Conservation (phyloP, 352 stramenopile genomes). For the Plasmopara halstedii region DNA sequence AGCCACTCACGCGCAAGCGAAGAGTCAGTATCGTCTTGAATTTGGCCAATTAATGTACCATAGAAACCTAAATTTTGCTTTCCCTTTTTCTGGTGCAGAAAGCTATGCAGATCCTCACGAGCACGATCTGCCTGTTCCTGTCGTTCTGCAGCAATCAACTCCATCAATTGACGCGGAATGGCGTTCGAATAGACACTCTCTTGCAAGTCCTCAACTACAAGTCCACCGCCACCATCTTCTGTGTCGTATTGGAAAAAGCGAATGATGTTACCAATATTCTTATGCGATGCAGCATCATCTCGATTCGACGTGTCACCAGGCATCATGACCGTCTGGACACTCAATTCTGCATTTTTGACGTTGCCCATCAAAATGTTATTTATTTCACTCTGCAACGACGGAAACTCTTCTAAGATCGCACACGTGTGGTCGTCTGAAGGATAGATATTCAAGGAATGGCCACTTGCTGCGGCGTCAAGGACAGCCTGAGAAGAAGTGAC, state of each 20-base stretch:
- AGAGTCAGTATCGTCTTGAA: constrained; percentile 79
- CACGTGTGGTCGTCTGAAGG: constrained; percentile 75
- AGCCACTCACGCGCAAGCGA: constrained; percentile 73
- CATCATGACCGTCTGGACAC: constrained; percentile 85
- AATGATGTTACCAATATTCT: constrained; percentile 86
- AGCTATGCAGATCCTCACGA: constrained; percentile 65
- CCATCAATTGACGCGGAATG: constrained; percentile 77
- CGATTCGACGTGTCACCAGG: constrained; percentile 60
- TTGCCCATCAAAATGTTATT: constrained; percentile 63
- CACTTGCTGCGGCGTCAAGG: constrained; percentile 69
- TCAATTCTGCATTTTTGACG: constrained; percentile 72
- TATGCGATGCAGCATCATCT: constrained; percentile 68
- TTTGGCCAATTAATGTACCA: constrained; percentile 79
- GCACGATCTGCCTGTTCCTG: constrained; percentile 77
- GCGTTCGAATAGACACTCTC: constrained; percentile 70
- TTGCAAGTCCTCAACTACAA: constrained; percentile 81
- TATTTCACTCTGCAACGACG: constrained; percentile 55
- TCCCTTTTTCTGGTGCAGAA: constrained; percentile 83
- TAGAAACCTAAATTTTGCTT: constrained; percentile 81
- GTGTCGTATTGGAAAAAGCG: constrained; percentile 86
- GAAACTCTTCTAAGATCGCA: constrained; percentile 63
- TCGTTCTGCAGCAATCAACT: constrained; percentile 67
- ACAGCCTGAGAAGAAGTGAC: constrained; percentile 80
- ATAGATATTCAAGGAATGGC: constrained; percentile 67
- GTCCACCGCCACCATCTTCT: constrained; percentile 62